These are phyloP conservation scores for Eucalyptus grandis DNA, from an alignment of 345 rosid species.

Conservation along the genomic window DNA sequence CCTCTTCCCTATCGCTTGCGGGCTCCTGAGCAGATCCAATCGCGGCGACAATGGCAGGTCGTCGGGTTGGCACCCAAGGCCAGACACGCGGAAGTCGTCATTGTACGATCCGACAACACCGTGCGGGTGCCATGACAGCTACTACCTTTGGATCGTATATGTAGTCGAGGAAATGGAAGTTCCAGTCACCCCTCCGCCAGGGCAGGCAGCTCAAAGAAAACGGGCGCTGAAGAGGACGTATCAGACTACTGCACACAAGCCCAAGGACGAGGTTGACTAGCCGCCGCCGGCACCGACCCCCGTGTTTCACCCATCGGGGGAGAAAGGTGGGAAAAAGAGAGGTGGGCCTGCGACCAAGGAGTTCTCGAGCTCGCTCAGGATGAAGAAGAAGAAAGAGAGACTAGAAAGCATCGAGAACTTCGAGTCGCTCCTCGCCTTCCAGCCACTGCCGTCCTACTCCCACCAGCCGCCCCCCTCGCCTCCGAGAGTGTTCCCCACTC, in stretches of 20 bases:
- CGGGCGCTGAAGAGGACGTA: not conserved
- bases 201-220: not conserved
- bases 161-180: not conserved
- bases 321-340: constrained; percentile 60
- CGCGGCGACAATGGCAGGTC: not conserved
- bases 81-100: not conserved
- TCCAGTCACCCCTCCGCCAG: not conserved
- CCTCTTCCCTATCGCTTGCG: constrained; percentile 66
- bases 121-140: constrained; percentile 19
- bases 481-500: constrained; percentile 25
- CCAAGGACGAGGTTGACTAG: not conserved
- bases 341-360: constrained; percentile 47
- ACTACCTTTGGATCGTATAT: not conserved
- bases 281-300: not conserved
- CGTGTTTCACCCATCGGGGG: not conserved
- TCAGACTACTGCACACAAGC: not conserved
- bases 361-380: constrained; percentile 29
- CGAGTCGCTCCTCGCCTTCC: constrained; percentile 30
- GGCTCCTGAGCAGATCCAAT: constrained; percentile 36
- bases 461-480: constrained; percentile 18
- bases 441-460: not conserved
- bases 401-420: constrained; percentile 78
- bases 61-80: not conserved
- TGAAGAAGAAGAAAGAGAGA: constrained; percentile 59
- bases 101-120: constrained; percentile 11